Evolutionary conservation across 2,329 filamentous ascomycete genomes (phyloP).

Genomic region (Gaeumannomyces tritici): DNA sequence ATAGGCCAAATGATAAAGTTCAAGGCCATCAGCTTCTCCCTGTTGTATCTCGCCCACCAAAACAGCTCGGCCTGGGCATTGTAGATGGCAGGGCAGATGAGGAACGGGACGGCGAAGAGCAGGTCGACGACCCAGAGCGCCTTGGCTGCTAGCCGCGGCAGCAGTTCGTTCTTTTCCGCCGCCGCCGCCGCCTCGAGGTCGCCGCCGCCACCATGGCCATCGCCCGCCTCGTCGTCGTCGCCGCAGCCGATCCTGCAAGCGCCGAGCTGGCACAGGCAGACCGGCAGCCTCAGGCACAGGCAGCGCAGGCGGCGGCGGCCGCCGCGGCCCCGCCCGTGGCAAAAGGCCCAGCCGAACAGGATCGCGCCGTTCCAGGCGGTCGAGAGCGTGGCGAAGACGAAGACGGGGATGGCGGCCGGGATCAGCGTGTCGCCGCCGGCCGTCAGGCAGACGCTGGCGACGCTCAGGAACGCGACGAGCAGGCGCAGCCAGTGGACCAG

Average conservation of each 20-base stretch:
- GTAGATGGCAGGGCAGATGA: constrained; percentile 4
- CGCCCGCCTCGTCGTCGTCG: too few species aligned
- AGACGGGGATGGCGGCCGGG: background rate
- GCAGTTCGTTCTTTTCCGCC: background rate
- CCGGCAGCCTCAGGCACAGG: background rate
- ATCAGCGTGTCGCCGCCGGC: background rate
- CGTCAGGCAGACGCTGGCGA: background rate
- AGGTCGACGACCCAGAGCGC: background rate
- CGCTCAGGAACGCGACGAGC: background rate
- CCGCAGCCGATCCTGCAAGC: background rate
- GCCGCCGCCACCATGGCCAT: too few species aligned
- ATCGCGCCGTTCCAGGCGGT: background rate
- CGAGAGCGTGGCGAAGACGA: background rate
- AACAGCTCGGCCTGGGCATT: background rate
- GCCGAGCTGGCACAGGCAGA: background rate
- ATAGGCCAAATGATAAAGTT: background rate
- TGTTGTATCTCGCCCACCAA: background rate
- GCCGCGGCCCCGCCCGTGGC: too few species aligned
- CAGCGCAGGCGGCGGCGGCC: background rate
- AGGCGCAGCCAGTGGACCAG: background rate
- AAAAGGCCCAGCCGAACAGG: background rate
- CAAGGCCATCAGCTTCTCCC: background rate
- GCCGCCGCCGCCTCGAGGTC: too few species aligned
- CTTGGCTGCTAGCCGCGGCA: too few species aligned
- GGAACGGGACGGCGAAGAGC: background rate